Evolutionary conservation across 2,329 filamentous ascomycete species (phyloP).

Genomic region (Akanthomyces lecanii): DNA sequence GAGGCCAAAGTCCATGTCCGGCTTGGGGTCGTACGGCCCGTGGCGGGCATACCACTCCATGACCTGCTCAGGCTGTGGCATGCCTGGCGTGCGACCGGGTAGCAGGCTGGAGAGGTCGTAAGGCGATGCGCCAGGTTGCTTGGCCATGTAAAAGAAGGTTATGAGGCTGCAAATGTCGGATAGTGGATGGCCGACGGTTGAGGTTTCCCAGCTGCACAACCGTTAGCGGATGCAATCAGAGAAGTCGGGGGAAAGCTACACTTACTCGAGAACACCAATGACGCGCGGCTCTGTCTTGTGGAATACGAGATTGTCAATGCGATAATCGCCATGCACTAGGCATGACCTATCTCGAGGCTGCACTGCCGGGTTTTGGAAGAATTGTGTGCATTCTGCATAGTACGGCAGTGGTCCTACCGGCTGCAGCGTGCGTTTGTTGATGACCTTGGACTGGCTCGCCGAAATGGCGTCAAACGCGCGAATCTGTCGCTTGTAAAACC

Average conservation of each 20-base stretch:
- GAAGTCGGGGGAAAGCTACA: slow-evolving; percentile 11
- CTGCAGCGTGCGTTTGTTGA: slow-evolving; percentile 66
- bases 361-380: slow-evolving; percentile 60
- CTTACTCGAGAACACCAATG: slow-evolving; percentile 76
- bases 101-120: slow-evolving; percentile 45
- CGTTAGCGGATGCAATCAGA: slow-evolving; percentile 18
- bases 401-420: slow-evolving; percentile 74
- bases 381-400: slow-evolving; percentile 70
- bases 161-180: slow-evolving; percentile 74
- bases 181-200: slow-evolving; percentile 81
- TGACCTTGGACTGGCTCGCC: slow-evolving; percentile 64
- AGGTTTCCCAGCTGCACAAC: slow-evolving; percentile 73
- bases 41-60: slow-evolving; percentile 39
- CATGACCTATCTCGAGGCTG: slow-evolving; percentile 69
- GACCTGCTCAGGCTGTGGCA: slow-evolving; percentile 43
- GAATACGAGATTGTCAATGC: slow-evolving; percentile 77
- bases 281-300: slow-evolving; percentile 76
- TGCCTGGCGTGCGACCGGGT: slow-evolving; percentile 59
- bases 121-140: not conserved
- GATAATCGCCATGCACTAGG: slow-evolving; percentile 83
- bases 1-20: slow-evolving; percentile 58
- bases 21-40: slow-evolving; percentile 65
- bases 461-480: slow-evolving; percentile 71
- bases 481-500: slow-evolving; percentile 82
- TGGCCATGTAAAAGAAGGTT: slow-evolving; percentile 22